phyloP scores from a whole-genome alignment of 768 basidiomycete species.

The Grammothele lineata region DNA sequence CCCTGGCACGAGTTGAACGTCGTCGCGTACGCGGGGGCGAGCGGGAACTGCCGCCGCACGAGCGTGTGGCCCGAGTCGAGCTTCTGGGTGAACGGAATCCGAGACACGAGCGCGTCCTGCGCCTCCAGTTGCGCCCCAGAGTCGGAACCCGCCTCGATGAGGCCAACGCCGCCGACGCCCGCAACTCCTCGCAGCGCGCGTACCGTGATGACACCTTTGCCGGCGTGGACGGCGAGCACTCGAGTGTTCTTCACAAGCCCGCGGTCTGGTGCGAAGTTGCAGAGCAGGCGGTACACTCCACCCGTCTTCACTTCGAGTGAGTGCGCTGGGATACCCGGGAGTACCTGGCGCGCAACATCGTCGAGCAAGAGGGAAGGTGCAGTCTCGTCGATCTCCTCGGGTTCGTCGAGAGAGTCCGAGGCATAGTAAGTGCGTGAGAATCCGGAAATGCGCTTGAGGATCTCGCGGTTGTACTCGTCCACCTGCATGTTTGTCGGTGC shows the following conservation, averaged over 20 bases:
- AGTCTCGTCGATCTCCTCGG: conserved; percentile 13
- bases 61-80: conserved; percentile 30
- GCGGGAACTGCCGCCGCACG: conserved; percentile 31
- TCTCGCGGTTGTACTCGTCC: conserved; percentile 30
- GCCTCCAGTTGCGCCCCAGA: no score
- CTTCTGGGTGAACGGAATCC: conserved; percentile 22
- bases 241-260: conserved; percentile 39
- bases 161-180: conserved; percentile 3
- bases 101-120: conserved; percentile 26
- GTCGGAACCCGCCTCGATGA: no score
- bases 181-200: conserved; percentile 20
- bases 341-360: conserved; percentile 15
- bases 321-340: conserved; percentile 24
- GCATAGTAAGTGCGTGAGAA: conserved; percentile 21
- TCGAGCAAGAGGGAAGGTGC: conserved; percentile 20
- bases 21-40: conserved; percentile 36
- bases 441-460: conserved; percentile 26
- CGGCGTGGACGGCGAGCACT: conserved; percentile 29
- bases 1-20: conserved; percentile 43
- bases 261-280: conserved; percentile 33
- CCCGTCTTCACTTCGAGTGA: conserved; percentile 28
- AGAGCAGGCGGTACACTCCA: conserved; percentile 30
- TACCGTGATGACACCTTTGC: conserved; percentile 20
- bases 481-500: conserved; percentile 35
- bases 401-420: conserved; percentile 23